Evolutionary conservation across 139 green algal species (phyloP).

Genomic region (Chlorella sp.): DNA sequence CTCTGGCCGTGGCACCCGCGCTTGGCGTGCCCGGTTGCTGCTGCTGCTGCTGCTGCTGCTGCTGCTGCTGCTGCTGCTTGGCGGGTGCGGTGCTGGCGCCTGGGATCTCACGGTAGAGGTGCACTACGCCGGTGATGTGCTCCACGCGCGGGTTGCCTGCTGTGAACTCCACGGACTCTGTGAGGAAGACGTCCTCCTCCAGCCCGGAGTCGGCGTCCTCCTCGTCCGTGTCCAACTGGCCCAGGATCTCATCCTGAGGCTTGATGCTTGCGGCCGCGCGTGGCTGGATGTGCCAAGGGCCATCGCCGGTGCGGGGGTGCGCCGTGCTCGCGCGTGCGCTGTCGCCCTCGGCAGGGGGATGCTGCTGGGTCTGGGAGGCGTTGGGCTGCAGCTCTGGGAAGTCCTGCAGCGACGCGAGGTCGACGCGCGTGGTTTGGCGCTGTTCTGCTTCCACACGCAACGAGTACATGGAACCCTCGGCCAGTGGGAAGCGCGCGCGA

Average conservation of each 20-base stretch:
- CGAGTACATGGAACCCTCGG: too few species aligned
- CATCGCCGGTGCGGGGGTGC: neutral
- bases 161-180: constrained; percentile 2
- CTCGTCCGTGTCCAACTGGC: neutral
- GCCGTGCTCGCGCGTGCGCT: too few species aligned
- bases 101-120: constrained; percentile 64
- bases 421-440: neutral
- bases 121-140: constrained; percentile 77
- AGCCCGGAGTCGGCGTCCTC: neutral
- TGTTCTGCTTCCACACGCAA: neutral
- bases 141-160: constrained; percentile 54
- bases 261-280: too few species aligned
- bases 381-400: neutral
- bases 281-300: too few species aligned
- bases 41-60: too few species aligned
- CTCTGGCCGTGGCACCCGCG: neutral
- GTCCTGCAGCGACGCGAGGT: neutral
- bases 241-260: too few species aligned
- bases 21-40: neutral
- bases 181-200: neutral
- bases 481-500: too few species aligned
- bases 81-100: neutral
- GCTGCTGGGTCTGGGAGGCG: neutral
- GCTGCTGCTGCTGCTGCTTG: constrained; percentile 10
- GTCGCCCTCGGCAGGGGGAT: too few species aligned